Conservation (phyloP, 257 asterid species). For the Cynanchum wilfordii region DNA sequence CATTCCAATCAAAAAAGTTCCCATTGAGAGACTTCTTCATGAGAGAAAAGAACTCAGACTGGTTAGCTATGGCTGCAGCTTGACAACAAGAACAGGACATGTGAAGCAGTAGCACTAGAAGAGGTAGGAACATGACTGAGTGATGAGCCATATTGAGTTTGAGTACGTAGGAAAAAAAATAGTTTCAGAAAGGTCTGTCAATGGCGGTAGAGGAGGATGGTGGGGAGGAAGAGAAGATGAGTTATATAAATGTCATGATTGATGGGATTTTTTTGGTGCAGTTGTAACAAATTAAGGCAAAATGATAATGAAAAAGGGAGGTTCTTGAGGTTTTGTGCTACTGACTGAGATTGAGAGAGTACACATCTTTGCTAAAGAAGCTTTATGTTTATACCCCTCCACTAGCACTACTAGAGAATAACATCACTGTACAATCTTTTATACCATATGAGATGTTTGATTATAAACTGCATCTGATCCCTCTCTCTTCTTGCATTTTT, state of each 20-base stretch:
- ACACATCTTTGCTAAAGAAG: conserved; percentile 52
- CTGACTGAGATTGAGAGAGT: conserved; percentile 31
- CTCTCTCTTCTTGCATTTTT: conserved; percentile 17
- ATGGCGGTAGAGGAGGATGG: conserved; percentile 25
- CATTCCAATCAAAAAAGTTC: conserved; percentile 45
- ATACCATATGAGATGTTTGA: conserved; percentile 23
- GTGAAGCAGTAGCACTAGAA: conserved; percentile 24
- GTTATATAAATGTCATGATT: conserved; percentile 52
- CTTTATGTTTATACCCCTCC: conserved; percentile 53
- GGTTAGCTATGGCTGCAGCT: conserved; percentile 19
- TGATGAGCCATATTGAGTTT: conserved; percentile 31
- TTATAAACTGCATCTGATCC: conserved; percentile 20
- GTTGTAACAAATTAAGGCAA: conserved; percentile 18
- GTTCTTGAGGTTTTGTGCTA: conserved; percentile 34
- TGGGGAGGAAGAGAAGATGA: conserved; percentile 25
- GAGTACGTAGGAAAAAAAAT: too few species aligned
- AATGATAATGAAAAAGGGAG: conserved; percentile 37
- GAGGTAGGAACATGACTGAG: conserved; percentile 14
- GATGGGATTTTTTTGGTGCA: conserved; percentile 39
- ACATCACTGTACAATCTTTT: conserved; percentile 29
- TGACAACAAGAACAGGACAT: conserved; percentile 19
- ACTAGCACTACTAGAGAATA: conserved; percentile 44
- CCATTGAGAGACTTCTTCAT: conserved; percentile 44
- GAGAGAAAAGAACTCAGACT: conserved; percentile 43
- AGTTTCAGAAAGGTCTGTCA: conserved; percentile 1